Conservation (phyloP, 2,329 filamentous ascomycete genomes). For the Mollisiaceae sp. region DNA sequence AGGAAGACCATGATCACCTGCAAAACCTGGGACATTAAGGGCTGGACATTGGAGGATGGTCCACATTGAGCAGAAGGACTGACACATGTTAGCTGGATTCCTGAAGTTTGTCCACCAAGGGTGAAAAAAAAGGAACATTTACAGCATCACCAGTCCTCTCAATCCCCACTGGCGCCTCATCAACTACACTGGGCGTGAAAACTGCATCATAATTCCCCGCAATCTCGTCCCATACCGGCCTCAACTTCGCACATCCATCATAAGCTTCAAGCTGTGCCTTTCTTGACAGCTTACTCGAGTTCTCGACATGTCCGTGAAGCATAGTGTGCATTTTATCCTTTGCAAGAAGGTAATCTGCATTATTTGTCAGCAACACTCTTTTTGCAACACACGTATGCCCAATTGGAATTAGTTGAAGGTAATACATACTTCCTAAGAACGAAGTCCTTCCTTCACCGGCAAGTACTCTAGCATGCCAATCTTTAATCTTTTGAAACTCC, state of each 20-base stretch:
- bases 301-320: slow-evolving; percentile 58
- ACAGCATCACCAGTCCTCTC: slow-evolving; percentile 60
- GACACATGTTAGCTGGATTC: background rate
- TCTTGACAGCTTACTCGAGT: slow-evolving; percentile 48
- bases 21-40: slow-evolving; percentile 68
- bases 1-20: slow-evolving; percentile 60
- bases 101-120: background rate
- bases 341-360: slow-evolving; percentile 54
- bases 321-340: slow-evolving; percentile 53
- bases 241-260: slow-evolving; percentile 57
- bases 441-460: slow-evolving; percentile 56
- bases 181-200: slow-evolving; percentile 61
- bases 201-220: slow-evolving; percentile 58
- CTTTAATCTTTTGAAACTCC: slow-evolving; percentile 53
- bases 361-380: background rate
- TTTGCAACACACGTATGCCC: background rate
- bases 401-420: background rate
- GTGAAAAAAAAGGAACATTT: slow-evolving; percentile 32
- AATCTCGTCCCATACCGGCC: slow-evolving; percentile 60
- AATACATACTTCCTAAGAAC: slow-evolving; percentile 49
- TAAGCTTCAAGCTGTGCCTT: slow-evolving; percentile 58
- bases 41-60: slow-evolving; percentile 62
- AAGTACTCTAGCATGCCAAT: slow-evolving; percentile 59
- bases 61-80: slow-evolving; percentile 41
- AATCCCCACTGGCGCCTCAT: slow-evolving; percentile 62